Evolutionary conservation across 2,329 filamentous ascomycete genomes (phyloP), one percentile per base, ranked within the genome.

Genomic region (Colletotrichum orchidophilum): DNA sequence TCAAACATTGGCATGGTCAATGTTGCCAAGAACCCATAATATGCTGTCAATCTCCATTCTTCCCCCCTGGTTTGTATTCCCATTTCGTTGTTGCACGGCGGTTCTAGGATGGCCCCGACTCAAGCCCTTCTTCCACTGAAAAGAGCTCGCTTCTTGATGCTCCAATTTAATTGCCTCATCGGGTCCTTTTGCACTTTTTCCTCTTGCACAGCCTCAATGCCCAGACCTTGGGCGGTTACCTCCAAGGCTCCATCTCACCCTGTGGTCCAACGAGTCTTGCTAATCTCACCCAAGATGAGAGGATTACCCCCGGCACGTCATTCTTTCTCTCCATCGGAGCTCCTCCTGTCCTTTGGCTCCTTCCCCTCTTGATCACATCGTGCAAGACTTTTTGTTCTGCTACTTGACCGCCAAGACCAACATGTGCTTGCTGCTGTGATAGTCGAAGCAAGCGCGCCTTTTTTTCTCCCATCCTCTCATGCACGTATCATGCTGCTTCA

Each of bases 151-250:
- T 70, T 70, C 63, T 53, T 46, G 29, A 46, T 58, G 57, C 68
- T 70, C 68, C 68, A 70, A 52, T 52, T 67, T 67, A 70, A 70
- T 67, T 53, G 63, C 63, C 68, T 62, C 68, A 58, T 70, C 52
- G 68, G 68, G 63, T 6, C 63, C 68, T 62, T 67, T 62, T 67
- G 68, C 68, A 62, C 63, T 58, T 67, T 69, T 69, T n/a, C 55
- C 31, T 62, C 50, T 49, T 71, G 69, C 69, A 71, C 69, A 69
- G 69, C 69, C 69, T 69, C 69, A 71, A 71, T 71, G 65, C 64
- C 69, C 69, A 71, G 65, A 54, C 64, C 46, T 42, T 53, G 69
- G 62, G 69, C 65, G 65, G 69, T 59, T 71, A 68, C 52, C 58
- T 68, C n/a, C n/a, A n/a, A n/a, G n/a, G n/a, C n/a, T n/a, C 64